A percentile compares a stretch with the other conserved stretches of the same genome.
phyloP scores from a whole-genome alignment of 2,329 filamentous ascomycete genomes.

The Microdochium paspali region DNA sequence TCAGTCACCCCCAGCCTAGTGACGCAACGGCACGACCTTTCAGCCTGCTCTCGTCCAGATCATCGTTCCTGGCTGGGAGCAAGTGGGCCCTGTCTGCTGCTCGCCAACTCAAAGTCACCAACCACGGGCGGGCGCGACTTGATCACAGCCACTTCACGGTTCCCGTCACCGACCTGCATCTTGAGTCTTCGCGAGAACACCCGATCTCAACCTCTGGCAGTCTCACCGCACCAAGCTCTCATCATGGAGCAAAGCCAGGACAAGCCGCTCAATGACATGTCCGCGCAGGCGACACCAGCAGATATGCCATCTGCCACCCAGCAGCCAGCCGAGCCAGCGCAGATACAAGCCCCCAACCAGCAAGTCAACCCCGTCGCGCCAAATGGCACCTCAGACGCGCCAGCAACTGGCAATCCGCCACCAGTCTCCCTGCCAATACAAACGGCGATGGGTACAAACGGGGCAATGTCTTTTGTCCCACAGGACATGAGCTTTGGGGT shows the following conservation, averaged over 20 bases:
- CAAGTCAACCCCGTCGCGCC: background rate
- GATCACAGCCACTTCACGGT: too few relatives aligned
- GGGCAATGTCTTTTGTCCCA: background rate
- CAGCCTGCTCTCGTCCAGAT: too few relatives aligned
- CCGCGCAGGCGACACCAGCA: background rate
- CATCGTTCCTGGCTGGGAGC: too few relatives aligned
- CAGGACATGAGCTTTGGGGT: background rate
- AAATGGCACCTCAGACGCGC: background rate
- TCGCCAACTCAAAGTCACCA: too few relatives aligned
- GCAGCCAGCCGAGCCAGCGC: background rate
- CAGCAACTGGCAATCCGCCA: background rate
- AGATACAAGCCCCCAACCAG: background rate
- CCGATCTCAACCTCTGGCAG: too few relatives aligned
- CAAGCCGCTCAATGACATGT: background rate
- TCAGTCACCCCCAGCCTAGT: too few relatives aligned
- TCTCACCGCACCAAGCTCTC: too few relatives aligned
- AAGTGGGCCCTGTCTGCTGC: too few relatives aligned
- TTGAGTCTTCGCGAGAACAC: too few relatives aligned
- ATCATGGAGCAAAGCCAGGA: background rate
- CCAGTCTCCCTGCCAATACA: background rate
- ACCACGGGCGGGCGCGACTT: too few relatives aligned
- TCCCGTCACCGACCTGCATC: too few relatives aligned
- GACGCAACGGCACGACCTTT: too few relatives aligned
- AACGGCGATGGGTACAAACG: background rate
- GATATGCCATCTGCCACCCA: background rate